These are phyloP conservation scores for Fusarium piperis DNA, from an alignment of 2,329 filamentous ascomycete genomes.

Conservation along the genomic window DNA sequence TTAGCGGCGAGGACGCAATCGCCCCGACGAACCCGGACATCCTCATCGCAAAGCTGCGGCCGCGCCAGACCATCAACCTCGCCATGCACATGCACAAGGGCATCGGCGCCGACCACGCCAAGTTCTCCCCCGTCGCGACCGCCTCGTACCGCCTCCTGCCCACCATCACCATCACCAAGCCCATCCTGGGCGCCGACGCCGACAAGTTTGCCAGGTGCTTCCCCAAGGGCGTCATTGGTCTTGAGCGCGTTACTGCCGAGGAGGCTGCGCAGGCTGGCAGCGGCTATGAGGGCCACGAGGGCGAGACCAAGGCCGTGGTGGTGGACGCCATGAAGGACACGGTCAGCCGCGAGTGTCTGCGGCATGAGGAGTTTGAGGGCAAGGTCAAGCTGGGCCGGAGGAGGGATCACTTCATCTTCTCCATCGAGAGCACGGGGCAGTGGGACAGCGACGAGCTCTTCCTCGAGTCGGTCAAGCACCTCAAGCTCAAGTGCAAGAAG, in stretches of 20 bases:
- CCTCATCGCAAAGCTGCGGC: slow-evolving; percentile 90
- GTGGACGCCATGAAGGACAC: slow-evolving; percentile 91
- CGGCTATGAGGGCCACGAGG: slow-evolving; percentile 78
- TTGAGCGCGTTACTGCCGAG: slow-evolving; percentile 75
- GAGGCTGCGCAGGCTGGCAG: slow-evolving; percentile 70
- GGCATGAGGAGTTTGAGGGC: slow-evolving; percentile 91
- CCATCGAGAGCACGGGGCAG: slow-evolving; percentile 93
- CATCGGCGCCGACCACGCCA: slow-evolving; percentile 91
- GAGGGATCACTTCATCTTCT: slow-evolving; percentile 97
- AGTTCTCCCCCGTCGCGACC: slow-evolving; percentile 96
- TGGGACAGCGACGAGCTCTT: slow-evolving; percentile 95
- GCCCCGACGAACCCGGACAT: slow-evolving; percentile 89
- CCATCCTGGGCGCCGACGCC: slow-evolving; percentile 88
- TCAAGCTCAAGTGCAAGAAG: slow-evolving; percentile 85
- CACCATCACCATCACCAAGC: slow-evolving; percentile 82
- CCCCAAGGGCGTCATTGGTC: slow-evolving; percentile 83
- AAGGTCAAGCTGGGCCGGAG: slow-evolving; percentile 94
- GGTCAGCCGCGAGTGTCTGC: slow-evolving; percentile 89
- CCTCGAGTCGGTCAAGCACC: slow-evolving; percentile 83
- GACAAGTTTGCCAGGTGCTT: slow-evolving; percentile 93
- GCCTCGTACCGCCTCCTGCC: slow-evolving; percentile 93
- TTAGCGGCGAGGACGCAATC: slow-evolving; percentile 75
- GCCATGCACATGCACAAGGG: slow-evolving; percentile 96
- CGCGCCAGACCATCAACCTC: slow-evolving; percentile 86
- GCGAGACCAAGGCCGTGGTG: slow-evolving; percentile 89